A percentile compares a stretch with the other conserved stretches of the same genome.
phyloP scores from a whole-genome alignment of 2,329 filamentous ascomycete species.

The Amauroascus verrucosus region DNA sequence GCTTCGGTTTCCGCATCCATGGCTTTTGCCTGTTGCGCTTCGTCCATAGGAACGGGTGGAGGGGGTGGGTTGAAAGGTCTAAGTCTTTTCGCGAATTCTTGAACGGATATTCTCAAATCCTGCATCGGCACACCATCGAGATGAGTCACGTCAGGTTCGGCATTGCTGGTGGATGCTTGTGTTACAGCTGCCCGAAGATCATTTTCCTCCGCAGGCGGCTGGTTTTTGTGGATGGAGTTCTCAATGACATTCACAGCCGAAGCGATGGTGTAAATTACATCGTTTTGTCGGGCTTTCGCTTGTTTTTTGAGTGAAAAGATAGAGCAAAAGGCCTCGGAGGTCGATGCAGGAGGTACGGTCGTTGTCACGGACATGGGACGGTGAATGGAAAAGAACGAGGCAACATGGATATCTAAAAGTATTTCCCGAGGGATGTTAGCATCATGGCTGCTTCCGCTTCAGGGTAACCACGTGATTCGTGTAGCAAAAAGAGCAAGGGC shows the following conservation, averaged over 20 bases:
- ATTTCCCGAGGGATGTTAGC: constrained; percentile 16
- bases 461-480: constrained; percentile 10
- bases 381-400: constrained; percentile 92
- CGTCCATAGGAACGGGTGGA: constrained; percentile 53
- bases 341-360: constrained; percentile 63
- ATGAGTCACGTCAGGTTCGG: constrained; percentile 29
- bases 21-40: constrained; percentile 28
- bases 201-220: constrained; percentile 29
- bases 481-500: background rate
- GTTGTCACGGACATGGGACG: constrained; percentile 83
- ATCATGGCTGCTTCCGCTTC: background rate
- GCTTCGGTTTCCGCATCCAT: constrained; percentile 29
- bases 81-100: constrained; percentile 59
- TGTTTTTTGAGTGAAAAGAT: constrained; percentile 61
- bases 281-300: constrained; percentile 37
- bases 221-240: constrained; percentile 24
- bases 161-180: constrained; percentile 23
- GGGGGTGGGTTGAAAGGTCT: constrained; percentile 80
- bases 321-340: constrained; percentile 65
- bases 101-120: constrained; percentile 55
- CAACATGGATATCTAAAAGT: constrained; percentile 65
- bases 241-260: constrained; percentile 39
- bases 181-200: constrained; percentile 26
- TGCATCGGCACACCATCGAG: constrained; percentile 43
- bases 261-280: constrained; percentile 57